Base-by-base conservation (phyloP, 768 basidiomycete species). In the Rickenella mellea region DNA sequence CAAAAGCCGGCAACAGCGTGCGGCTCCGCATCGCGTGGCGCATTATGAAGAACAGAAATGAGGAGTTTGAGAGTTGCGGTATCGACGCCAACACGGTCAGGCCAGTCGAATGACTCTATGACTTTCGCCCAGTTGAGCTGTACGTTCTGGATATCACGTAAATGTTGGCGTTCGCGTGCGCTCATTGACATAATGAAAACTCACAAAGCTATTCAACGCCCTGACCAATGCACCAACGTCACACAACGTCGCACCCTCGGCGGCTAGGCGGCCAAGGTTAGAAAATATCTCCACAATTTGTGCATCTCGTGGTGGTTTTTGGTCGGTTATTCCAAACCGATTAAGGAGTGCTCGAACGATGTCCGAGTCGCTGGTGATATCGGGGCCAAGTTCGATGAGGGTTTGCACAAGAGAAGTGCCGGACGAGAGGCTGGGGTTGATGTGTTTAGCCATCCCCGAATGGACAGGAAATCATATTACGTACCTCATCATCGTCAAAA, bases 1-100 rank as follows among this genome's bases (percentile, higher is more conserved):
- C 88, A 93, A 54, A 91, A 91, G 12, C 86, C 88, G 5, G 75
- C 74, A 12, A 90, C 86, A 3, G 86, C 85, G 48, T 88, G 87
- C 6, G 74, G 76, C 36, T 80, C 84, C 29, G 66, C 73, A 41
- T 84, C 80, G 33, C 84, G 78, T 35, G 89, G 82, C 14, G 83
- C 78, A 50, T 88, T 84, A 43, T 85, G 69, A 17, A 97, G 77
- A 42, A 97, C 80, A 46, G 88, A 82, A 39, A 94, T 87, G 52
- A 97, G 64, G 39, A 96, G 73, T 53, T 93, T 91, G 50, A 97
- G 63, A 0, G 88, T 89, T 25, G 86, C 81, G 2, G 88, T 92
- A 57, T 94, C 90, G 11, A 91, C 85, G 5, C 85, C 84, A 47
- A 80, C 78, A 35, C 89, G 77, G 57, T 87, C 81, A 5, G 82